Evolutionary conservation across 305 asterid species (phyloP), one percentile per base, ranked within the genome.

Genomic region (Galium porrigens): DNA sequence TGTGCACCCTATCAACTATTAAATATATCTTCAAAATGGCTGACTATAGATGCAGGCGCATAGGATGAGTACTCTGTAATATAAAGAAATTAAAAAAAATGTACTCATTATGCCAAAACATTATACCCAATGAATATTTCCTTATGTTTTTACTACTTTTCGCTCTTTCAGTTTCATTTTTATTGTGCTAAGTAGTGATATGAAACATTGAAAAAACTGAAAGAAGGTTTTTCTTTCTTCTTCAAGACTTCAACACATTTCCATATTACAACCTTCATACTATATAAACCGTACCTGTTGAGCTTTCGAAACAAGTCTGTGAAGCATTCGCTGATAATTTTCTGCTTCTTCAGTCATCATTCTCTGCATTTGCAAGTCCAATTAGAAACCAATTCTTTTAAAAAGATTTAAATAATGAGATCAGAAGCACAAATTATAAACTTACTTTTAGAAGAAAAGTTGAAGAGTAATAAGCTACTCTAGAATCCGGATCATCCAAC

Each of bases 261-360:
- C 44, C n/a, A 42, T 42, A 42, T 42, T 42, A 0, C 0, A 12
- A 42, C 49, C 49, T 42, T 11, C 12, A 11, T 42, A 12, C 17
- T 44, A 14, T 30, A 57, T 14, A 57, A 68, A 63, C 22, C 64
- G 48, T 71, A 89, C 99, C 95, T 92, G 99, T 76, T 92, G 99
- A 80, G 99, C 99, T 74, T 81, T 84, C 63, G 95, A 83, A 70
- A 92, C 89, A 69, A 92, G 96, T 77, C 77, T 84, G 58, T 89
- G 97, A 73, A 92, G 95, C 94, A 85, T 81, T 71, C 92, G 94
- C 59, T 92, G 99, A 80, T 92, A 92, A 64, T 76, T 78, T 68
- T 92, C 96, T 12, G 99, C 92, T 77, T 89, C 88, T 73, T 87
- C 97, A 11, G 97, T 89, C 99, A 92, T 94, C 97, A 87, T 94